A percentile compares a stretch with the other conserved stretches of the same genome.
These are phyloP conservation scores for Neurospora sp. DNA, from an alignment of 495 filamentous ascomycete species.

Conservation along the genomic window DNA sequence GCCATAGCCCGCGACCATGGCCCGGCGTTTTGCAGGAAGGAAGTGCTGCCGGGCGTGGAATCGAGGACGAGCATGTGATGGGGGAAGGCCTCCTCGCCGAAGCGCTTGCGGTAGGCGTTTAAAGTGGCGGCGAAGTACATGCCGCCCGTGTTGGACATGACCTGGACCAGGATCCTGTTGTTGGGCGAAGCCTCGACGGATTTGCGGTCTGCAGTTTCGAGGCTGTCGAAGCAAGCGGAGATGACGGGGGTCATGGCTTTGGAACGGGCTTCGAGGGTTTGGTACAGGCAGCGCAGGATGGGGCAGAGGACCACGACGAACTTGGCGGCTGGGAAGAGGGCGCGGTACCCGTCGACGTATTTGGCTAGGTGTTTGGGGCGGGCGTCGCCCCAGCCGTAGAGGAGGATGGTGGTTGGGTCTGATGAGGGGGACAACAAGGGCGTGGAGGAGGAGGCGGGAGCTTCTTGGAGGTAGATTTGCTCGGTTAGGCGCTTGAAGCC, in stretches of 20 bases:
- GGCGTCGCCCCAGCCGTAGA: slow-evolving; percentile 49
- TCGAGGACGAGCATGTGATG: slow-evolving; percentile 39
- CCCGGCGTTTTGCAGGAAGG: slow-evolving; percentile 36
- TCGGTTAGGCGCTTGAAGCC: slow-evolving; percentile 29
- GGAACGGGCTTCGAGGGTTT: slow-evolving; percentile 32
- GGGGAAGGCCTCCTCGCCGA: slow-evolving; percentile 25
- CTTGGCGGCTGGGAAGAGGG: slow-evolving; percentile 36
- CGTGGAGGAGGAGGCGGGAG: not conserved
- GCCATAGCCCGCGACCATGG: slow-evolving; percentile 46
- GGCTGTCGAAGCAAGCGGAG: slow-evolving; percentile 29
- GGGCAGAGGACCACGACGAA: slow-evolving; percentile 40
- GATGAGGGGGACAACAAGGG: slow-evolving; percentile 7
- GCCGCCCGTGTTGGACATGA: slow-evolving; percentile 44
- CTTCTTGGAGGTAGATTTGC: slow-evolving; percentile 26
- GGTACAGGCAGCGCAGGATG: slow-evolving; percentile 35
- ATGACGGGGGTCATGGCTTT: slow-evolving; percentile 40
- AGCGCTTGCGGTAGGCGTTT: slow-evolving; percentile 30
- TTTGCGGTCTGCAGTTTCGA: not conserved
- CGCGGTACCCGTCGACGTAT: slow-evolving; percentile 42
- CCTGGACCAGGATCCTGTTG: slow-evolving; percentile 35
- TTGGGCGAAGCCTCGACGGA: not conserved
- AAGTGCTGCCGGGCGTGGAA: slow-evolving; percentile 41
- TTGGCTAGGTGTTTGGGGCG: slow-evolving; percentile 43
- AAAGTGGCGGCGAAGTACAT: slow-evolving; percentile 40
- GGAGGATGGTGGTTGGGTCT: slow-evolving; percentile 30